These are phyloP conservation scores for Psilocybe tampanensis DNA, from an alignment of 768 basidiomycete species.

Conservation along the genomic window DNA sequence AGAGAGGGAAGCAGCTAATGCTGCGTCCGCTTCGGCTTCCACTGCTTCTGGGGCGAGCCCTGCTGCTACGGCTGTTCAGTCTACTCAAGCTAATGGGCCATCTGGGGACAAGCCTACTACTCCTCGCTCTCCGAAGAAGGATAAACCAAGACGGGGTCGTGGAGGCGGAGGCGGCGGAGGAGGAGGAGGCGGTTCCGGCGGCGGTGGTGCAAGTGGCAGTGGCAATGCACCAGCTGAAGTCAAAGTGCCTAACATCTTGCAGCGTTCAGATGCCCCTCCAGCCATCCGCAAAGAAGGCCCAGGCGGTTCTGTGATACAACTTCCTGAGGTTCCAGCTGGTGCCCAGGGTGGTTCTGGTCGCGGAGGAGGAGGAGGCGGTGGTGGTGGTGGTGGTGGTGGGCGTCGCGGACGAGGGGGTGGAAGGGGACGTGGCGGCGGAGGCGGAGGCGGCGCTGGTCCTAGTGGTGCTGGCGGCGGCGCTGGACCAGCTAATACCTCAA, in stretches of 20 bases:
- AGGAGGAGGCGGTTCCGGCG: constrained; percentile 17
- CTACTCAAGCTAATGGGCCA: constrained; percentile 16
- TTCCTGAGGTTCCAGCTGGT: constrained; percentile 2
- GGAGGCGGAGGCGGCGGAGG: constrained; percentile 11
- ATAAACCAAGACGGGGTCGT: constrained; percentile 22
- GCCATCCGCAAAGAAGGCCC: constrained; percentile 8
- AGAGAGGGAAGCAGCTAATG: constrained; percentile 25
- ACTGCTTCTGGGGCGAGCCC: constrained; percentile 6
- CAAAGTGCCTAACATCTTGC: constrained; percentile 34
- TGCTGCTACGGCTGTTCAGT: constrained; percentile 5
- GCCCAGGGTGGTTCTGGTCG: constrained; percentile 5
- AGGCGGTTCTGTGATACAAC: background rate
- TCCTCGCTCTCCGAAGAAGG: constrained; percentile 21
- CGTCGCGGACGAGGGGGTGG: background rate
- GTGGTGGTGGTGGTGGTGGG: constrained; percentile 14
- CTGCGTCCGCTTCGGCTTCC: constrained; percentile 1
- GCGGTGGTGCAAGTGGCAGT: background rate
- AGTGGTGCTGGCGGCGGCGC: constrained; percentile 12
- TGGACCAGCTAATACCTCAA: constrained; percentile 5
- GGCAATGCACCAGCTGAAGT: constrained; percentile 13
- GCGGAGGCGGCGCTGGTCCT: constrained; percentile 9
- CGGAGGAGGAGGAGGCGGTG: constrained; percentile 11
- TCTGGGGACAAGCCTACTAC: constrained; percentile 18
- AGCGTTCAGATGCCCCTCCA: constrained; percentile 25
- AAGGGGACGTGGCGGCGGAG: constrained; percentile 9